A percentile compares a stretch with the other conserved stretches of the same genome.
Evolutionary conservation across 768 basidiomycete genomes (phyloP).

Genomic region (Lactarius evosmus): DNA sequence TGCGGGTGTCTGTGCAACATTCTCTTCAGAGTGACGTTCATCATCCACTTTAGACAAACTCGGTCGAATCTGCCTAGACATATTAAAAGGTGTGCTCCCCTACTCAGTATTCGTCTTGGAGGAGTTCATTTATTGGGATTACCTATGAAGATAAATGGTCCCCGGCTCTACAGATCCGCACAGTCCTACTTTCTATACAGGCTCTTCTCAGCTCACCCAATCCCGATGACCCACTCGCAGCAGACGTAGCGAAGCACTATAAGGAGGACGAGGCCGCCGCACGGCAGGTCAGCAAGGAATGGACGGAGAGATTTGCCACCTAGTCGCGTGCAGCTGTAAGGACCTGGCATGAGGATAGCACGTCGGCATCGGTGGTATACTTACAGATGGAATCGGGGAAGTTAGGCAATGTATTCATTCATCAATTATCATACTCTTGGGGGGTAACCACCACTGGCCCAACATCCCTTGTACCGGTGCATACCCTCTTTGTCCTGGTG

Average conservation of each 20-base stretch:
- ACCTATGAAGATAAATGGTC: slow-evolving; percentile 89
- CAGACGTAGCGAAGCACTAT: slow-evolving; percentile 97
- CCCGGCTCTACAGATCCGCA: slow-evolving; percentile 96
- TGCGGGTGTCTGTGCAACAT: slow-evolving; percentile 39
- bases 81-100: slow-evolving; percentile 72
- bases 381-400: slow-evolving; percentile 9
- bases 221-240: slow-evolving; percentile 92
- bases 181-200: slow-evolving; percentile 93
- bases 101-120: slow-evolving; percentile 25
- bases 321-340: slow-evolving; percentile 24
- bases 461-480: neutral
- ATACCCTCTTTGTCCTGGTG: neutral
- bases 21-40: neutral
- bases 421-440: slow-evolving; percentile 13
- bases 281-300: slow-evolving; percentile 87
- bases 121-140: slow-evolving; percentile 1
- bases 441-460: neutral
- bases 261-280: slow-evolving; percentile 96
- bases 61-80: slow-evolving; percentile 96
- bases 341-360: slow-evolving; percentile 3
- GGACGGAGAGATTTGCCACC: slow-evolving; percentile 86
- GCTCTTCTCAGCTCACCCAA: slow-evolving; percentile 96
- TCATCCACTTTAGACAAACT: slow-evolving; percentile 72
- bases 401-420: slow-evolving; percentile 21
- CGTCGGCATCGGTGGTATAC: slow-evolving; percentile 7